Evolutionary conservation across 108 stramenopile genomes (phyloP), one percentile per base, ranked within the genome.

Genomic region (Discostella stelligeroides): DNA sequence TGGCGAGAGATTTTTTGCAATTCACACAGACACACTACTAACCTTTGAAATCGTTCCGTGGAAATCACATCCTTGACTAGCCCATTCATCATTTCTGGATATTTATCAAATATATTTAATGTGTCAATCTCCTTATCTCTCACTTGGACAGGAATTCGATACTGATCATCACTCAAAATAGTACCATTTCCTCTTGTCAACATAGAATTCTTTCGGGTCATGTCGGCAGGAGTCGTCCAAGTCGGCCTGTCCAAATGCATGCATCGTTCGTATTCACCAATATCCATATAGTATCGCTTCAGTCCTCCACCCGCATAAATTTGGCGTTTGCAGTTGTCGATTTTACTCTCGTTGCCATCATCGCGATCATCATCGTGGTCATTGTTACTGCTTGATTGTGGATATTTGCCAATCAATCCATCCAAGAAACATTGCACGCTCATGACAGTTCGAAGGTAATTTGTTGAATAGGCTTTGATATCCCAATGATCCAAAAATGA

Each of bases 391-490:
- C n/a, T n/a, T n/a, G n/a, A n/a, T n/a, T n/a, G n/a, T n/a, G n/a
- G n/a, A n/a, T n/a, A n/a, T n/a, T n/a, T 61, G n/a, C 82, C 85
- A 40, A 92, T 73, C 39, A 92, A 58, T 9, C 91, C 91, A 75
- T 92, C 88, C 23, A 92, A 51, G 57, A 92, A 87, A 27, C 85
- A 85, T 53, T 89, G 91, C 14, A 75, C 85, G 34, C 85, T 86
- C 68, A 81, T 75, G 24, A 89, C 86, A 14, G 91, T 92, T 6
- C 91, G 82, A 24, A 92, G 62, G 69, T 92, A 92, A 66, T 89
- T 88, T 12, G 91, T 92, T 38, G 83, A 86, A 43, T 76, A 89
- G 10, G 82, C 91, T 28, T 61, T 45, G 34, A 92, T 69, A 62
- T 89, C 71, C 88, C 88, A 92, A 56, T 70, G 71, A 42, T 86